Base-by-base conservation (phyloP, 2,329 filamentous ascomycete species). In the Penicillium sp. region DNA sequence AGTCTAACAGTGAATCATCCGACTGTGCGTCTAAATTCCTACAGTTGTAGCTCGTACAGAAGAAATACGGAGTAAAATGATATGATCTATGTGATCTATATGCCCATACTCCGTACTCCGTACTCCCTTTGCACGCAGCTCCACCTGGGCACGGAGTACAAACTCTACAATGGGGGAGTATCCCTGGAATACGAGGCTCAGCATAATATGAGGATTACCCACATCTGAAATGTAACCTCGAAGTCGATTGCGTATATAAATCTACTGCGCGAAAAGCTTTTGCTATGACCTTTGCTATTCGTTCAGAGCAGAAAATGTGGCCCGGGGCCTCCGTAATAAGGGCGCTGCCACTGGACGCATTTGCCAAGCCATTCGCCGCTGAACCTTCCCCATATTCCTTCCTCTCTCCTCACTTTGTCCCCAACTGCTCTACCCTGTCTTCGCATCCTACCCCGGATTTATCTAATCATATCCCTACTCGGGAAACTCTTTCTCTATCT, bases 311-410 rank as follows among this genome's bases (percentile, higher is more conserved):
- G 24, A 27, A 34, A 34, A 34, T 11, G 41, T 32, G 43, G 38
- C 27, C 14, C 34, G 34, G 27, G 38, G 45, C 48, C 47, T 61
- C 49, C 21, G 50, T 61, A 63, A 58, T 55, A 39, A 34, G 13
- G 34, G 47, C 43, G 40, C 48, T 50, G 50, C 54, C 43, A 60
- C 54, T 63, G 57, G 57, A 55, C 41, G 54, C 49, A 34, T 18
- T 45, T 62, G 68, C 67, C 64, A 69, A 70, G 67, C 66, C 60
- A 63, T 49, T 64, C 55, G 57, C 61, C 53, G 65, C 58, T 56
- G 59, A 59, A 59, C 53, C 57, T 62, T 69, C 67, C 65, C 67
- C 67, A 69, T 66, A 66, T 67, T 66, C 58, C 55, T 56, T 42
- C 39, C 32, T 27, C 47, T 41, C 47, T 64, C 48, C 50, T 69